These are phyloP conservation scores for Xylariaceae sp. DNA, from an alignment of 2,329 filamentous ascomycete species.

Conservation along the genomic window DNA sequence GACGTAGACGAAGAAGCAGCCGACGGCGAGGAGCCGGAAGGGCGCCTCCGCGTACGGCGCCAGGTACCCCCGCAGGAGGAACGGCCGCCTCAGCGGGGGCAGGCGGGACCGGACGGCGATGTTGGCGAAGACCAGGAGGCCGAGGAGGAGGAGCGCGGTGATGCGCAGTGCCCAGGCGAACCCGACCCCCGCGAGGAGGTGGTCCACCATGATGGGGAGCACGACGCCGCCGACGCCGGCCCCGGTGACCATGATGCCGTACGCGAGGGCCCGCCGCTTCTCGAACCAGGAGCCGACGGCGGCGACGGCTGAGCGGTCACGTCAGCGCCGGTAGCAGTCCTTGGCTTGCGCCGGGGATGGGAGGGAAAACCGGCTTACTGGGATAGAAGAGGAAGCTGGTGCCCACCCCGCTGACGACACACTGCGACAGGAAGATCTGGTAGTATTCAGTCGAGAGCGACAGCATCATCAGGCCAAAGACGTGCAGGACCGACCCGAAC, in stretches of 20 bases:
- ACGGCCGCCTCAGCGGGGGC: conserved; percentile 28
- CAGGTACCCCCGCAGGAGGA: conserved; percentile 39
- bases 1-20: conserved; percentile 10
- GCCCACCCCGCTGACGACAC: conserved; percentile 26
- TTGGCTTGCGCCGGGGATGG: too few species aligned
- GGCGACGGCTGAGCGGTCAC: conserved; percentile 12
- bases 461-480: conserved; percentile 56
- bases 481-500: conserved; percentile 42
- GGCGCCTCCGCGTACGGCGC: conserved; percentile 37
- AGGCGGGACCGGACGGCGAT: conserved; percentile 28
- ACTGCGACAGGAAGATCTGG: conserved; percentile 33
- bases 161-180: conserved; percentile 33
- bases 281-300: conserved; percentile 37
- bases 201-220: conserved; percentile 50
- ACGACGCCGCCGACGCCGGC: conserved; percentile 43
- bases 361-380: conserved; percentile 22
- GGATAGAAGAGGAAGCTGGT: conserved; percentile 9
- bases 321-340: too few species aligned
- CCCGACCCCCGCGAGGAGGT: conserved; percentile 39
- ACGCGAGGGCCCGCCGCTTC: conserved; percentile 36
- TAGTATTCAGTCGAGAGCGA: conserved; percentile 36
- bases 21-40: conserved; percentile 8
- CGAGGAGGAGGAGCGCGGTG: conserved; percentile 30
- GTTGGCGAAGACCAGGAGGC: conserved; percentile 21
- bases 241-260: conserved; percentile 40